Evolutionary conservation across 2,329 filamentous ascomycete genomes (phyloP), one percentile per base, ranked within the genome.

Genomic region (Pseudogymnoascus sp.): DNA sequence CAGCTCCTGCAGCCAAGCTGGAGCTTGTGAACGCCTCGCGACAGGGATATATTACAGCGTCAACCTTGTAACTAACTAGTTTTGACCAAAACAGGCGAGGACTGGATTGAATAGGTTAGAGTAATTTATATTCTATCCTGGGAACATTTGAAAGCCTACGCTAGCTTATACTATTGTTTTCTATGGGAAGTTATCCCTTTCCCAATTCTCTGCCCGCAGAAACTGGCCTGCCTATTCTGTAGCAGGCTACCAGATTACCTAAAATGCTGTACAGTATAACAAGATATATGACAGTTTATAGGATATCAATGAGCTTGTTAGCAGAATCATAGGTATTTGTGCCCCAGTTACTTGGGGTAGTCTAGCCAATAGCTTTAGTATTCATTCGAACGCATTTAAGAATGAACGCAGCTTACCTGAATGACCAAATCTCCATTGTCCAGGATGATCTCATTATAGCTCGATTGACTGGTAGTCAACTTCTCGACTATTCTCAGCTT

Each of bases 361-460:
- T 75, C 76, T 77, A 33, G 21, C 7, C 6, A 31, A 2, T 19
- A 40, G 70, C 26, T 69, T 31, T 62, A 44, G 7, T 10, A 44
- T 59, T 14, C 7, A 10, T 60, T 14, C 7, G 29, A 21, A 35
- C 38, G 21, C 26, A 31, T 61, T n/a, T 37, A 7, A 29, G 50
- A 3, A 5, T 19, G 19, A 2, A 26, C 5, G n/a, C 13, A 42
- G 68, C 71, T 68, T 72, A 78, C 77, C 76, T 82, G 80, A n/a
- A 85, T 68, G 64, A 80, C 81, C 21, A 83, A 70, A 31, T 77
- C 71, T 1, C 80, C 81, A 40, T 79, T 77, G 68, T 83, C 80
- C 31, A 83, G 64, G 2, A 78, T 72, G 16, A 71, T 69, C 74
- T 84, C 81, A 66, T 66, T 69, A 56, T 68, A 69, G 13, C 64